A percentile compares a stretch with the other conserved stretches of the same genome.
Evolutionary conservation across 1,284 basidiomycete genomes (phyloP).

Genomic region (Cryptococcus jaspeensis): DNA sequence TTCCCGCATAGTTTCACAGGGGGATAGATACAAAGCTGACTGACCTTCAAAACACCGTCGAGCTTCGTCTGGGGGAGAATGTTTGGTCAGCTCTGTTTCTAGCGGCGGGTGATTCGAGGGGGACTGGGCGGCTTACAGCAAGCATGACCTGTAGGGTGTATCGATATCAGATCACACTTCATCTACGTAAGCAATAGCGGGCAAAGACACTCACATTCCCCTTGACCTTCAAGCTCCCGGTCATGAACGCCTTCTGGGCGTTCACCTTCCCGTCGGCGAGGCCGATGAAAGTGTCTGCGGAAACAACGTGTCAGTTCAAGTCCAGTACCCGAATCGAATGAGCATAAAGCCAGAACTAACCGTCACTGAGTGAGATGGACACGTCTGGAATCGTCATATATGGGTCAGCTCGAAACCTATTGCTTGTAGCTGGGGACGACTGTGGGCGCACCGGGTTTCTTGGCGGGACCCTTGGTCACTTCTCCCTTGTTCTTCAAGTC

Average conservation of each 20-base stretch:
- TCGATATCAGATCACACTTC: neutral
- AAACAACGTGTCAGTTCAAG: neutral
- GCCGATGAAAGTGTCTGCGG: slow-evolving; percentile 43
- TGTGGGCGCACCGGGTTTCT: slow-evolving; percentile 51
- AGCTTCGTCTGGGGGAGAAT: slow-evolving; percentile 66
- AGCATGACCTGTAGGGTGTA: slow-evolving; percentile 39
- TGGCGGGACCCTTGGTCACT: slow-evolving; percentile 74
- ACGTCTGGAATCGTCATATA: slow-evolving; percentile 56
- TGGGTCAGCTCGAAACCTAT: neutral
- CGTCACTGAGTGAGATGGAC: slow-evolving; percentile 46
- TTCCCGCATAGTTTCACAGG: slow-evolving; percentile 10
- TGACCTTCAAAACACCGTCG: slow-evolving; percentile 72
- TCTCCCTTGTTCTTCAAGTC: slow-evolving; percentile 88
- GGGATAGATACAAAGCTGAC: slow-evolving; percentile 19
- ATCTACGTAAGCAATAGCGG: neutral
- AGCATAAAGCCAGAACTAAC: slow-evolving; percentile 25
- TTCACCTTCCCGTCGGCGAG: slow-evolving; percentile 56
- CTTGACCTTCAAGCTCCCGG: slow-evolving; percentile 68
- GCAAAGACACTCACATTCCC: slow-evolving; percentile 42
- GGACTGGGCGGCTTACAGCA: slow-evolving; percentile 19
- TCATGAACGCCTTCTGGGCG: slow-evolving; percentile 93
- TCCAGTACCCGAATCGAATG: neutral
- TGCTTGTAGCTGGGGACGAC: too few relatives aligned
- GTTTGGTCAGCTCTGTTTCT: slow-evolving; percentile 11
- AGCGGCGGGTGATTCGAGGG: neutral